Conservation (phyloP, 2,329 filamentous ascomycete genomes). For the Aspergillus pseudoviridinutans region DNA sequence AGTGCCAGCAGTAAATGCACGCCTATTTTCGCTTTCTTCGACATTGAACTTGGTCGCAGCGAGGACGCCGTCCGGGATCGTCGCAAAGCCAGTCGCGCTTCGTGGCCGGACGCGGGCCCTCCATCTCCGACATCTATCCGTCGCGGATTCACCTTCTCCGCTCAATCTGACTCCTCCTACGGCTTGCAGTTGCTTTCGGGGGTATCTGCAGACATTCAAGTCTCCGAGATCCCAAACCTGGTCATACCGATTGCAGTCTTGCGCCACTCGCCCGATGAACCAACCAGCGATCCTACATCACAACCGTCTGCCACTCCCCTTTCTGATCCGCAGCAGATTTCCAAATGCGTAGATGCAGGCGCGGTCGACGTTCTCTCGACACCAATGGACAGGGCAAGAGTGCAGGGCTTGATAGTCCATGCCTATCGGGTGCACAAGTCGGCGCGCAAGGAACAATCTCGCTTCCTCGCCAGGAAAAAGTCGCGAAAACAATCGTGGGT, state of each 20-base stretch:
- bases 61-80: constrained; percentile 35
- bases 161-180: constrained; percentile 45
- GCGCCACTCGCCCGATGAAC: constrained; percentile 24
- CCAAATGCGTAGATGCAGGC: constrained; percentile 76
- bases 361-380: constrained; percentile 81
- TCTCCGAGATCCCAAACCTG: constrained; percentile 46
- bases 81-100: constrained; percentile 27
- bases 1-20: constrained; percentile 43
- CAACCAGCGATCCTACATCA: constrained; percentile 13
- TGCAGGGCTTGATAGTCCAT: constrained; percentile 74
- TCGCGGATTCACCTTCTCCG: constrained; percentile 41
- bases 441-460: constrained; percentile 67
- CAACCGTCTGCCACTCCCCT: constrained; percentile 30
- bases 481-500: constrained; percentile 89
- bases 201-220: constrained; percentile 48
- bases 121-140: constrained; percentile 31
- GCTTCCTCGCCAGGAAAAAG: constrained; percentile 67
- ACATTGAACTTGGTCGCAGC: constrained; percentile 41
- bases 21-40: constrained; percentile 55
- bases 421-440: constrained; percentile 79
- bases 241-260: constrained; percentile 49
- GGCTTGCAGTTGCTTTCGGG: constrained; percentile 47
- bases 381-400: constrained; percentile 68
- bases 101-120: constrained; percentile 26
- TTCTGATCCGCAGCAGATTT: constrained; percentile 53